phyloP scores from a whole-genome alignment of 2,329 filamentous ascomycete species.

The Alternaria viburni region DNA sequence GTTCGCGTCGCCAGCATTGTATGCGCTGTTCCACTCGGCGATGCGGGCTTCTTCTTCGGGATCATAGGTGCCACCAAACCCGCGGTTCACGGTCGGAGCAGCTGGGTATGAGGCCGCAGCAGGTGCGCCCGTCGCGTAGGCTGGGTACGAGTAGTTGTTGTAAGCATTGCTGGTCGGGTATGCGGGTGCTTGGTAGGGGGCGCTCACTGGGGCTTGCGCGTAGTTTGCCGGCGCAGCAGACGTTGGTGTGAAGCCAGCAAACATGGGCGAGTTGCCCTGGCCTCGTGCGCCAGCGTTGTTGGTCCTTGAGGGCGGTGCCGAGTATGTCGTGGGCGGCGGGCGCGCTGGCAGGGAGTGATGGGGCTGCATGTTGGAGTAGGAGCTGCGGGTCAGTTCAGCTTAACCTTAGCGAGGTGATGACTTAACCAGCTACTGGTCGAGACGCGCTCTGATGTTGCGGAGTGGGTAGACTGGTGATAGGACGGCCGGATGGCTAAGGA shows the following conservation, averaged over 20 bases:
- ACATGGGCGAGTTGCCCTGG: constrained; percentile 46
- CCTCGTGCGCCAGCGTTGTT: constrained; percentile 32
- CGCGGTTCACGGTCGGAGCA: constrained; percentile 36
- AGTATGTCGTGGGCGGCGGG: constrained; percentile 67
- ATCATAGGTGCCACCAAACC: constrained; percentile 57
- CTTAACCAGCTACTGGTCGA: constrained; percentile 28
- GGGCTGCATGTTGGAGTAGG: constrained; percentile 39
- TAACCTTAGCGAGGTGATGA: constrained; percentile 25
- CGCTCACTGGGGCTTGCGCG: constrained; percentile 51
- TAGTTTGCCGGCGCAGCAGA: constrained; percentile 43
- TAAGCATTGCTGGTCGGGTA: constrained; percentile 56
- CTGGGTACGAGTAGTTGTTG: constrained; percentile 74
- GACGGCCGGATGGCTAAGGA: constrained; percentile 1
- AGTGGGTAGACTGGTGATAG: constrained; percentile 8
- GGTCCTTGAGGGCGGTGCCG: constrained; percentile 66
- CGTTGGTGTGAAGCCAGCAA: constrained; percentile 65
- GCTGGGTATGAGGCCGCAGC: constrained; percentile 25
- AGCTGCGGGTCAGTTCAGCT: constrained; percentile 21
- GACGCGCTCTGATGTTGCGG: constrained; percentile 9
- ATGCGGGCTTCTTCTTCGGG: constrained; percentile 90
- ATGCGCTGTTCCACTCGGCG: constrained; percentile 93
- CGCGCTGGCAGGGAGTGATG: constrained; percentile 75
- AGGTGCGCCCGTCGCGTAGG: constrained; percentile 58
- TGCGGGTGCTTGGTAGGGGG: constrained; percentile 47
- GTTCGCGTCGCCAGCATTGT: constrained; percentile 67